Percentiles rank a stretch among this genome's conserved stretches.
phyloP scores from a whole-genome alignment of 176 grass and related monocot genomes.

The Rhynchospora pubera region DNA sequence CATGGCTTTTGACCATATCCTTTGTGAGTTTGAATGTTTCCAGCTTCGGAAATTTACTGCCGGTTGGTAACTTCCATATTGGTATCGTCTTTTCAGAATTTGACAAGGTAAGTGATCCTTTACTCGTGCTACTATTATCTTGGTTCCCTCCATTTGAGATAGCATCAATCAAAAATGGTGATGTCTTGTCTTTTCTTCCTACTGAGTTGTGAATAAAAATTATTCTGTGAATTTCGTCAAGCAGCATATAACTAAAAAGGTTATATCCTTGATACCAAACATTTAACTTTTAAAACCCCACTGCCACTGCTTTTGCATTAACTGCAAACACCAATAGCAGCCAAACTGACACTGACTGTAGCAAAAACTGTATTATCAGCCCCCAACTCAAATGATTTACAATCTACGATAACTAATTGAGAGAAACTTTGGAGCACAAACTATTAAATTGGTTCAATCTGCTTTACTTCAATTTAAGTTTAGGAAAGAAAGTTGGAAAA shows the following conservation, averaged over 20 bases:
- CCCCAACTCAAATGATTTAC: no score
- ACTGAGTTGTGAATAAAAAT: neutral
- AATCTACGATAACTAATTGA: no score
- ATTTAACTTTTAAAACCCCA: no score
- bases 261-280: no score
- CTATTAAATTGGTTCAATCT: no score
- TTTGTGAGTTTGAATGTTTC: constrained; percentile 58
- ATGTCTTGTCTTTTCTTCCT: constrained; percentile 1
- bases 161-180: neutral
- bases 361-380: no score
- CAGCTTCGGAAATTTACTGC: constrained; percentile 41
- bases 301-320: no score
- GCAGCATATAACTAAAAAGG: neutral
- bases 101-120: neutral
- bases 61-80: constrained; percentile 58
- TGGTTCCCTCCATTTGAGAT: neutral
- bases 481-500: no score
- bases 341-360: no score
- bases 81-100: constrained; percentile 33
- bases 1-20: constrained; percentile 54
- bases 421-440: no score
- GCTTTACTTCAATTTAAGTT: no score
- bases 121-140: neutral
- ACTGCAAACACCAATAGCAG: no score
- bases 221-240: neutral